phyloP scores from a whole-genome alignment of 495 filamentous ascomycete species.

The Penicillium bialowiezense region DNA sequence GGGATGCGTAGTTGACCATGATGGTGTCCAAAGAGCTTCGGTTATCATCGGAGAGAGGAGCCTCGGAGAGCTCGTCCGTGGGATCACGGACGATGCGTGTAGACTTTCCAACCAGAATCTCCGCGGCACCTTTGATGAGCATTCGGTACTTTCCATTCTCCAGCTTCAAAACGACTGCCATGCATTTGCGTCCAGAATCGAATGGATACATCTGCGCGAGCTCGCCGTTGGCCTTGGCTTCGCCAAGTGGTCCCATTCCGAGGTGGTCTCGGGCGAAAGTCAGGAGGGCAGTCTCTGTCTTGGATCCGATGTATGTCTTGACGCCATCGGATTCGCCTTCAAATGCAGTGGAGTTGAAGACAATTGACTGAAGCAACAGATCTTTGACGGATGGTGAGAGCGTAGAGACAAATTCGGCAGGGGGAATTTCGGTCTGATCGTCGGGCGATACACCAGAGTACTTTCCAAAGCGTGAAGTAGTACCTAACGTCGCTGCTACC shows the following conservation, averaged over 20 bases:
- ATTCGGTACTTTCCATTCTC: conserved; percentile 66
- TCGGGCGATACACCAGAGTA: conserved; percentile 36
- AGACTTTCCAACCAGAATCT: conserved; percentile 75
- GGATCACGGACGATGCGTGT: conserved; percentile 70
- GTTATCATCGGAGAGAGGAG: conserved; percentile 56
- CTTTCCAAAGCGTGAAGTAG: conserved; percentile 63
- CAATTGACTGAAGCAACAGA: conserved; percentile 70
- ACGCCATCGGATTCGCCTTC: conserved; percentile 71
- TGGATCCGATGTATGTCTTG: conserved; percentile 76
- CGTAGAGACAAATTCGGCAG: conserved; percentile 56
- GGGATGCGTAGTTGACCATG: conserved; percentile 74
- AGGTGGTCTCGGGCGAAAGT: conserved; percentile 71
- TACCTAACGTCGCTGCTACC: conserved; percentile 74
- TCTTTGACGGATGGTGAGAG: conserved; percentile 59
- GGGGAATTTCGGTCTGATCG: conserved; percentile 40
- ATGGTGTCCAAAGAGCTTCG: conserved; percentile 57
- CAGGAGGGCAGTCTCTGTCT: conserved; percentile 84
- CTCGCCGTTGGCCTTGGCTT: conserved; percentile 67
- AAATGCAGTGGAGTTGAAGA: conserved; percentile 85
- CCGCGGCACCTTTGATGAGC: conserved; percentile 85
- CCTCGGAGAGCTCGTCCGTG: conserved; percentile 53
- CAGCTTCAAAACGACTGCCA: conserved; percentile 74
- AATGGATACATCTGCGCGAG: conserved; percentile 77
- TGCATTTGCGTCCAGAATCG: conserved; percentile 84
- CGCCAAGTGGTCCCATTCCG: conserved; percentile 67